Conservation (phyloP, 2,329 filamentous ascomycete genomes). For the Stenocarpella maydis region DNA sequence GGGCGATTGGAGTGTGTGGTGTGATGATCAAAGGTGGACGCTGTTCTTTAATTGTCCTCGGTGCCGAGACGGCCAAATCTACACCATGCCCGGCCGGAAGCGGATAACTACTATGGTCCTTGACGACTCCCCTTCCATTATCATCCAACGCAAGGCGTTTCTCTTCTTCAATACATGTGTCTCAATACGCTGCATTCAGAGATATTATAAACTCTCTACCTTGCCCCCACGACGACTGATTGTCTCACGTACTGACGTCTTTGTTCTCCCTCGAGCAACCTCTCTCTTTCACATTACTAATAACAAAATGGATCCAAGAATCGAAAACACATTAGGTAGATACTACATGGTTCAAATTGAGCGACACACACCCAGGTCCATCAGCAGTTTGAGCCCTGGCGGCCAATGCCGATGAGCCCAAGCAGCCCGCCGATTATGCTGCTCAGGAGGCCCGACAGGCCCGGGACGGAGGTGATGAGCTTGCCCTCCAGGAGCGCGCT, state of each 20-base stretch:
- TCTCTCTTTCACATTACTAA: neutral
- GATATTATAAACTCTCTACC: neutral
- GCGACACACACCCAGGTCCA: neutral
- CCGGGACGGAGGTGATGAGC: conserved; percentile 24
- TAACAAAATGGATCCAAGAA: neutral
- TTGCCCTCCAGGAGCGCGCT: conserved; percentile 24
- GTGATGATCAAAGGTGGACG: conserved; percentile 18
- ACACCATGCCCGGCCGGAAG: neutral
- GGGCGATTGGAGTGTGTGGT: neutral
- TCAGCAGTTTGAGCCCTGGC: conserved; percentile 7
- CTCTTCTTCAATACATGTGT: accelerated
- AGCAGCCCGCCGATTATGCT: neutral
- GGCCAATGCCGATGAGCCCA: conserved; percentile 1
- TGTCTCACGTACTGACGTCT: neutral
- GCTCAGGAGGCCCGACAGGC: neutral
- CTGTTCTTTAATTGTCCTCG: neutral
- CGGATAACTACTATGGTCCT: neutral
- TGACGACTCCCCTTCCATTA: neutral
- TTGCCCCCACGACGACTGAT: neutral
- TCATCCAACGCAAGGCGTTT: too few species aligned
- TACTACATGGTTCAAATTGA: neutral
- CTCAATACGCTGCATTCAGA: neutral
- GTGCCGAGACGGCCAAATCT: neutral
- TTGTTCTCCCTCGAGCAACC: neutral
- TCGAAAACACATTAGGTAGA: neutral